These are phyloP conservation scores for Neostapfia colusana DNA, from an alignment of 176 grass and related monocot genomes.

Conservation along the genomic window DNA sequence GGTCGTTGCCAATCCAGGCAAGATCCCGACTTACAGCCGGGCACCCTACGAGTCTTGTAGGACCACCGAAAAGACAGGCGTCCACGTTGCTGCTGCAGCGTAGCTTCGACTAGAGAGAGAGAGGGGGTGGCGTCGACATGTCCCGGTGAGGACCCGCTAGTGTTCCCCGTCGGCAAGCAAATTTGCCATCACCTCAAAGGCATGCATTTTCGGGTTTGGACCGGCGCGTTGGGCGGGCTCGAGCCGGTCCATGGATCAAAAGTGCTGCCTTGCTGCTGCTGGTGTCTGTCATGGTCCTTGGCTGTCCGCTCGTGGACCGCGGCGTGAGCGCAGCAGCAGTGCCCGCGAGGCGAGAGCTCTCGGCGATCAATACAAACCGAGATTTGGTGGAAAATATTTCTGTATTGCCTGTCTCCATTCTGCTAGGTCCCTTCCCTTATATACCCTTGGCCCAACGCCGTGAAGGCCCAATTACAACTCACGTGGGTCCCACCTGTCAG, in stretches of 20 bases:
- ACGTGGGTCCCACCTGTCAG: too few relatives aligned
- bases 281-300: too few relatives aligned
- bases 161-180: background rate
- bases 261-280: background rate
- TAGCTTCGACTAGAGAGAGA: background rate
- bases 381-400: too few relatives aligned
- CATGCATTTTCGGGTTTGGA: background rate
- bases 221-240: background rate
- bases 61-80: background rate
- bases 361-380: too few relatives aligned
- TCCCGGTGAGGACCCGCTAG: background rate
- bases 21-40: background rate
- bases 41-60: background rate
- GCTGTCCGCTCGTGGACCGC: too few relatives aligned
- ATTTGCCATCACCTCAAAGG: too few relatives aligned
- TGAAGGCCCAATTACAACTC: too few relatives aligned
- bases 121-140: conserved; percentile 12
- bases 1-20: conserved; percentile 8
- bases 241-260: background rate
- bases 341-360: too few relatives aligned
- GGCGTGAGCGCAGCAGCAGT: too few relatives aligned
- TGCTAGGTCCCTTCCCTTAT: too few relatives aligned
- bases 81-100: background rate
- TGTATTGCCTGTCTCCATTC: too few relatives aligned
- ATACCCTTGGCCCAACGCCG: too few relatives aligned